These are phyloP conservation scores for Eimeria necatrix DNA, from an alignment of 169 alveolate species.

Conservation along the genomic window DNA sequence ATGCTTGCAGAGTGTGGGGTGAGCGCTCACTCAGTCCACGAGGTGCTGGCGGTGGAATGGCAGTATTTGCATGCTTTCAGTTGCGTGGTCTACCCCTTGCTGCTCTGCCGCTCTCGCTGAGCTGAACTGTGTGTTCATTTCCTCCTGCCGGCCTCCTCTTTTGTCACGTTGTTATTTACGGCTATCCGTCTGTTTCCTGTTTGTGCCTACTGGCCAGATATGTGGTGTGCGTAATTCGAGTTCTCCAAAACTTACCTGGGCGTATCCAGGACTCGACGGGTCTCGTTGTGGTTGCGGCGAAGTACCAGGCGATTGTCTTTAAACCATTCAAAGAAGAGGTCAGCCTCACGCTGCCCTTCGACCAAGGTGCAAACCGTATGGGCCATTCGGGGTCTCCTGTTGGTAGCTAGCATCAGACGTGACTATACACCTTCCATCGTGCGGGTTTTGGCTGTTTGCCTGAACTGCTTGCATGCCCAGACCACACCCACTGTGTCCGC, in stretches of 20 bases:
- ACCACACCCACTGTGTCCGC: too few species aligned
- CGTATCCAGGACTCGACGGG: conserved; percentile 96
- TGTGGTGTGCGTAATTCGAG: conserved; percentile 93
- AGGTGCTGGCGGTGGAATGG: too few species aligned
- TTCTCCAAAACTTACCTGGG: conserved; percentile 93
- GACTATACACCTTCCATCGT: too few species aligned
- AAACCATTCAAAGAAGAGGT: conserved; percentile 95
- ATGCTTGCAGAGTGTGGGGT: conserved; percentile 74
- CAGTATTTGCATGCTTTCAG: too few species aligned
- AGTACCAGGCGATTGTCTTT: conserved; percentile 94
- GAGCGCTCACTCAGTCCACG: not conserved
- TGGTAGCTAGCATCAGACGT: too few species aligned
- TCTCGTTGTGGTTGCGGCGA: conserved; percentile 93
- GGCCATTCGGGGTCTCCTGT: too few species aligned
- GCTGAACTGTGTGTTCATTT: conserved; percentile 11
- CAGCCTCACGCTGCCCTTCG: not conserved
- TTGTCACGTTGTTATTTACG: conserved; percentile 53
- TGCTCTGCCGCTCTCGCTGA: not conserved
- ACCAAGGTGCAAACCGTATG: too few species aligned
- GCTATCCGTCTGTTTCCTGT: not conserved
- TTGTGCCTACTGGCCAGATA: conserved; percentile 89
- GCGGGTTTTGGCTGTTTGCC: too few species aligned
- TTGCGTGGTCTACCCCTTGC: not conserved
- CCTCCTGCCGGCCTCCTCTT: not conserved
- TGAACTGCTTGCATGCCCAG: not conserved